These are phyloP conservation scores for Dothiorella sarmentorum DNA, from an alignment of 2,329 filamentous ascomycete species.

Conservation along the genomic window DNA sequence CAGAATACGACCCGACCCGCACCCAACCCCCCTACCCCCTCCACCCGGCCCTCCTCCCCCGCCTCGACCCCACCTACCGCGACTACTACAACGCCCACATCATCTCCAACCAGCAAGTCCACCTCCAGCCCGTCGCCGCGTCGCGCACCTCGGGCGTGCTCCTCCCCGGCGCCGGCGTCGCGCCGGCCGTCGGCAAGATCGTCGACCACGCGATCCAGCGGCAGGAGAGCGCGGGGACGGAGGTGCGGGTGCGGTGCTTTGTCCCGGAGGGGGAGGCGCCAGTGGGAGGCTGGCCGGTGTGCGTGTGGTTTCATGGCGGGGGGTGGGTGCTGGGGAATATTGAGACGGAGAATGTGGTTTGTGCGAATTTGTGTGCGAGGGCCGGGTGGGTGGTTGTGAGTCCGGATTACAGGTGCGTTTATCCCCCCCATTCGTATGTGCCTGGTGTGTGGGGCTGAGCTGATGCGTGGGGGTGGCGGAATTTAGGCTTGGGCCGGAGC, in stretches of 20 bases:
- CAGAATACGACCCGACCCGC: background rate
- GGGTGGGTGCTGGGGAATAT: slow-evolving; percentile 40
- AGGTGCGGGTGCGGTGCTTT: slow-evolving; percentile 34
- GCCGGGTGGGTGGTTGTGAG: slow-evolving; percentile 9
- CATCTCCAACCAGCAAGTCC: slow-evolving; percentile 11
- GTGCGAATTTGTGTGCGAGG: background rate
- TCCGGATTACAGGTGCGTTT: background rate
- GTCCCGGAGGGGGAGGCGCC: slow-evolving; percentile 27
- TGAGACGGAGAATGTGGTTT: slow-evolving; percentile 35
- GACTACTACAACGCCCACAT: slow-evolving; percentile 38
- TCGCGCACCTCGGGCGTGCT: slow-evolving; percentile 26
- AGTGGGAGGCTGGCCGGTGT: slow-evolving; percentile 33
- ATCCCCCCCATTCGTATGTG: background rate
- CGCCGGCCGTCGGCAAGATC: slow-evolving; percentile 29
- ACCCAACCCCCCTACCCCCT: slow-evolving; percentile 13
- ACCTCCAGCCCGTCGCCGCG: slow-evolving; percentile 32
- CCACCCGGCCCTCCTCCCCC: slow-evolving; percentile 24
- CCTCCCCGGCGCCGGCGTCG: slow-evolving; percentile 25
- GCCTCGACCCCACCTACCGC: slow-evolving; percentile 40
- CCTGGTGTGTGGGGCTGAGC: background rate
- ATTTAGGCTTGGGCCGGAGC: slow-evolving; percentile 36
- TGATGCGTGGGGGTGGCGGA: background rate
- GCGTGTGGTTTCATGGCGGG: slow-evolving; percentile 43
- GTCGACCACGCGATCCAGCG: slow-evolving; percentile 21
- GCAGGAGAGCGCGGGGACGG: slow-evolving; percentile 23